Evolutionary conservation across 139 green algal genomes (phyloP).

Genomic region (Auxenochlorella protothecoides): DNA sequence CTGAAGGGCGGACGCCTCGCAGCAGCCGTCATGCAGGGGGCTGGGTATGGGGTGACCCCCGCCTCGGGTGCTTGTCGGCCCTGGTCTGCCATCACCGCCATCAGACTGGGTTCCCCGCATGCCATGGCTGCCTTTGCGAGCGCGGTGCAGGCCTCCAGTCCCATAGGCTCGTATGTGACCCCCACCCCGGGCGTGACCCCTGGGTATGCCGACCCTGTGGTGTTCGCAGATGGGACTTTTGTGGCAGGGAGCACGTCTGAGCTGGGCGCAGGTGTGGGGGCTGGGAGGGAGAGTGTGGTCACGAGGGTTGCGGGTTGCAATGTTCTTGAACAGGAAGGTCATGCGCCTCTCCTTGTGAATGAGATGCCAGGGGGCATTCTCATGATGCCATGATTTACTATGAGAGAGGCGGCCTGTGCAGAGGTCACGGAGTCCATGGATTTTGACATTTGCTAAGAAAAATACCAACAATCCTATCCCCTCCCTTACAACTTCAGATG

Average conservation of each 20-base stretch:
- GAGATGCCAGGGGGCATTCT: no score
- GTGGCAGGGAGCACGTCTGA: constrained; percentile 88
- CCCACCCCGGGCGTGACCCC: constrained; percentile 59
- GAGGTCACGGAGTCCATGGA: no score
- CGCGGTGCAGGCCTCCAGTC: constrained; percentile 66
- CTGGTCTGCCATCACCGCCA: constrained; percentile 76
- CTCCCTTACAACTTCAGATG: constrained; percentile 39
- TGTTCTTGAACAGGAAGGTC: no score
- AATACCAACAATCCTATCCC: no score
- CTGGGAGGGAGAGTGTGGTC: no score
- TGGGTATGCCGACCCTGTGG: constrained; percentile 84
- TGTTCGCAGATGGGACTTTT: constrained; percentile 95
- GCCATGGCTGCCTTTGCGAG: constrained; percentile 76
- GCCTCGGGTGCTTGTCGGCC: constrained; percentile 15
- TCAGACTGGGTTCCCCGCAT: constrained; percentile 55
- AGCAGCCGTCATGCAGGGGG: constrained; percentile 47
- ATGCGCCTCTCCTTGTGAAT: no score
- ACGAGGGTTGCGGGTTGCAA: no score
- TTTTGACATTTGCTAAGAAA: no score
- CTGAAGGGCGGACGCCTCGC: constrained; percentile 84
- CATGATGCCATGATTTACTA: no score
- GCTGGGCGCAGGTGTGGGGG: constrained; percentile 64
- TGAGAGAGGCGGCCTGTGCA: no score
- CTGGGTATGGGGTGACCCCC: constrained; percentile 50
- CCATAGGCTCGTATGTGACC: constrained; percentile 67